These are phyloP conservation scores for Nigrograna mackinnonii DNA, from an alignment of 2,329 filamentous ascomycete genomes.

Conservation along the genomic window DNA sequence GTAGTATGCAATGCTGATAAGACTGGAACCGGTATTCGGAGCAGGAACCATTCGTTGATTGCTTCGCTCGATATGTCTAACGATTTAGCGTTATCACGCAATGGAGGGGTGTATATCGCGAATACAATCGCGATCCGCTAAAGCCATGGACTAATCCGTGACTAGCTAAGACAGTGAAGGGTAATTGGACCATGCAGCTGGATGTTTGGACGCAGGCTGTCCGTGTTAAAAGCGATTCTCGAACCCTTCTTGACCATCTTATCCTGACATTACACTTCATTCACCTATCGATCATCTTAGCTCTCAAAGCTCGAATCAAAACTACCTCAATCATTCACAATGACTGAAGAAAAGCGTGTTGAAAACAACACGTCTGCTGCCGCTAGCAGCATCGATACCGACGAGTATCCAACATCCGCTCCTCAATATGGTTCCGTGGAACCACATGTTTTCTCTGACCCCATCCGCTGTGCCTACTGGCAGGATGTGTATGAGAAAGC, in stretches of 20 bases:
- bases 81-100: conserved; percentile 3
- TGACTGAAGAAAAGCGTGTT: conserved; percentile 1
- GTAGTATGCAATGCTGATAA: not conserved
- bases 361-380: not conserved
- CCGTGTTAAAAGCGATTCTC: too few relatives aligned
- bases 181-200: not conserved
- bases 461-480: conserved; percentile 58
- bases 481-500: conserved; percentile 58
- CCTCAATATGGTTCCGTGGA: not conserved
- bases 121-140: not conserved
- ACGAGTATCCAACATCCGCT: not conserved
- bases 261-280: not conserved
- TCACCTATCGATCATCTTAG: not conserved
- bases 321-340: not conserved
- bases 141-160: not conserved
- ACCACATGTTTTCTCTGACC: conserved; percentile 49
- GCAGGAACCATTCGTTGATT: too few relatives aligned
- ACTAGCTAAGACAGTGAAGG: not conserved
- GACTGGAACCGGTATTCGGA: too few relatives aligned
- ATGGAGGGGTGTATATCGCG: conserved; percentile 3
- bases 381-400: not conserved
- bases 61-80: too few relatives aligned
- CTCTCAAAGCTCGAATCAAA: not conserved
- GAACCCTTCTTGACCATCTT: not conserved
- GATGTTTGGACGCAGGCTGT: not conserved